These are phyloP conservation scores for Stemphylium lycopersici DNA, from an alignment of 2,329 filamentous ascomycete species.

Conservation along the genomic window DNA sequence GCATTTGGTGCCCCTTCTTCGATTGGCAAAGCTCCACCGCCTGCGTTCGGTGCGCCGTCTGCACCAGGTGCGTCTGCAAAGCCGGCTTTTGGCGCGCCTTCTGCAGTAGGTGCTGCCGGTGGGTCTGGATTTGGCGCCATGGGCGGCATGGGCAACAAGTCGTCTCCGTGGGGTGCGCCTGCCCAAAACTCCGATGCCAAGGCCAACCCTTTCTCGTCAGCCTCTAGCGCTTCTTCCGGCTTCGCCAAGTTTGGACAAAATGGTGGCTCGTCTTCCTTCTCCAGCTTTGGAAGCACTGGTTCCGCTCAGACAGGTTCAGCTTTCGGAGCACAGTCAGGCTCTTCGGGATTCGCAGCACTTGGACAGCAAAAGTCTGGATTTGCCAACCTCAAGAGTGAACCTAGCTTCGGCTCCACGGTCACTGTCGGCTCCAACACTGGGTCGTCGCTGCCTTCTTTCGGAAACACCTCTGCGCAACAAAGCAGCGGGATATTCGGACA, in stretches of 20 bases:
- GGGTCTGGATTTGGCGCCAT: slow-evolving; percentile 36
- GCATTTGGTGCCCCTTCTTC: slow-evolving; percentile 25
- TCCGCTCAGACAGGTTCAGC: slow-evolving; percentile 19
- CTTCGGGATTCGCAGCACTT: slow-evolving; percentile 41
- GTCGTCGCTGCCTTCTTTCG: slow-evolving; percentile 43
- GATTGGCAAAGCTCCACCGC: slow-evolving; percentile 19
- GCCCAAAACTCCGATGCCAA: slow-evolving; percentile 29
- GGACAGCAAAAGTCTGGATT: slow-evolving; percentile 41
- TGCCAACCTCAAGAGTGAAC: slow-evolving; percentile 35
- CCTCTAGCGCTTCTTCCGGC: slow-evolving; percentile 29
- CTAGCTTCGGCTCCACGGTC: slow-evolving; percentile 51
- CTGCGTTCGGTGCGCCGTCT: slow-evolving; percentile 28
- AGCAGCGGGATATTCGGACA: slow-evolving; percentile 36
- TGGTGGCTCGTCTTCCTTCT: slow-evolving; percentile 26
- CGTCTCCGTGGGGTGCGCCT: slow-evolving; percentile 32
- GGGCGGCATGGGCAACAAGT: slow-evolving; percentile 26
- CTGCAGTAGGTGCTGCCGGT: slow-evolving; percentile 25
- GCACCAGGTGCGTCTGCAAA: slow-evolving; percentile 19
- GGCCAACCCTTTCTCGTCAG: slow-evolving; percentile 44
- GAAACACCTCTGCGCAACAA: slow-evolving; percentile 39
- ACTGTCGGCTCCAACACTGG: slow-evolving; percentile 44
- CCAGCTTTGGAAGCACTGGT: slow-evolving; percentile 11
- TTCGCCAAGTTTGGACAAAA: slow-evolving; percentile 42
- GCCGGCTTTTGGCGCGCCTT: slow-evolving; percentile 38
- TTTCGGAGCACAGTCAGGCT: slow-evolving; percentile 24